Base-by-base conservation (phyloP, 768 basidiomycete species). In the Clavulina sp. region DNA sequence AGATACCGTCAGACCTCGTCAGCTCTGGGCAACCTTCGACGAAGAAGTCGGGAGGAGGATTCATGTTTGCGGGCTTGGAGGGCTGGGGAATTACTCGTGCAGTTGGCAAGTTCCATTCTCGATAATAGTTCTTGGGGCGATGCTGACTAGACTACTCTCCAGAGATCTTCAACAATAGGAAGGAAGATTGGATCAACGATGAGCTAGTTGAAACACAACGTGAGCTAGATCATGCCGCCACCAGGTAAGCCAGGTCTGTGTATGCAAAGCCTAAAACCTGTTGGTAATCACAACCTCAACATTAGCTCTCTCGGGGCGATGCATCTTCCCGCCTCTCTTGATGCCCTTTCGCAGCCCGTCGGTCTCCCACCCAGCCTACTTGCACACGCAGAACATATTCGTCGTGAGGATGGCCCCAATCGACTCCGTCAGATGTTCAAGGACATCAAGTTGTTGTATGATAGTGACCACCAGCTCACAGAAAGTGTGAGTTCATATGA, bases 11-110 rank as follows among this genome's bases (percentile, higher is more conserved):
- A 0, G 80, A 70, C 2, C 61, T 89, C 33, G 61, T 62, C 16
- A 75, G 86, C 59, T 81, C 80, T 68, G 40, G 69, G 60, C n/a
- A 63, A 73, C 9, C 56, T 84, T 73, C 72, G 1, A 67, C 68
- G n/a, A 70, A 71, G 7, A 71, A 65, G 9, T 67, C 9, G 26
- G 13, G 13, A 9, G 43, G 26, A 46, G 26, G 13, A 9, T 46
- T 80, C 21, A 66, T 91, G 30, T 89, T 95, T 60, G 76, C 72
- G 3, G 78, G 80, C 6, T 65, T 99, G 41, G 70, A 87, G 0
- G 74, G 80, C 16, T 89, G 87, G 76, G 92, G 89, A n/a, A 82
- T 84, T 0, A 77, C 80, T 52, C 74, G 85, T 53, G 92, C 93
- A 2, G 75, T 95, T 56, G 87, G 87, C 92, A 59, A 60, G 80